Evolutionary conservation across 208 protist species (phyloP).

Genomic region (Trypanosomatidae sp.): DNA sequence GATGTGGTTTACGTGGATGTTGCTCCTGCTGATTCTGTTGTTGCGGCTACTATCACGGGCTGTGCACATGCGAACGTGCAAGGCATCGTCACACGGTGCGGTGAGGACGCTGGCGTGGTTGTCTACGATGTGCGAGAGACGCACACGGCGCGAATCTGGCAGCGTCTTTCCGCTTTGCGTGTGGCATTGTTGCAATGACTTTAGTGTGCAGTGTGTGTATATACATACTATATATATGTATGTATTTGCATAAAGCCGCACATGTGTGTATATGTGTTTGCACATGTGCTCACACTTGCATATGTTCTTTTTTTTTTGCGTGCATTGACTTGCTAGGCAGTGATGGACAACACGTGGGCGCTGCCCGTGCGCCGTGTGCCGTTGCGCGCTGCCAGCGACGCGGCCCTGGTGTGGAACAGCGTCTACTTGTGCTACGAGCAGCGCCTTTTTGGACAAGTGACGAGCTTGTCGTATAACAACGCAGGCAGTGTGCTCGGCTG

Average conservation of each 20-base stretch:
- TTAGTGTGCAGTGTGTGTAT: too few relatives aligned
- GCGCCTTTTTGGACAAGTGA: conserved; percentile 72
- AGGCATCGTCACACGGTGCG: neutral
- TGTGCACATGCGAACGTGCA: neutral
- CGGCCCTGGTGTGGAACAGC: conserved; percentile 61
- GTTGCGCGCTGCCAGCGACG: conserved; percentile 22
- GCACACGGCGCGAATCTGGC: too few relatives aligned
- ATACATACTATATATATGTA: too few relatives aligned
- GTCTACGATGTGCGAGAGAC: neutral
- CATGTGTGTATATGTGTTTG: neutral
- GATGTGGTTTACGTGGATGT: neutral
- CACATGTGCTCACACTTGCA: neutral
- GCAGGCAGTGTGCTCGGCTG: conserved; percentile 39
- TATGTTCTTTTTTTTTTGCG: neutral
- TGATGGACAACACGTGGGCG: conserved; percentile 36
- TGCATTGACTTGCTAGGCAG: neutral
- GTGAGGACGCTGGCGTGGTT: neutral
- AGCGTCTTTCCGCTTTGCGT: too few relatives aligned
- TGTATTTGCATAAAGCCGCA: too few relatives aligned
- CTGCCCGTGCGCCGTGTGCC: conserved; percentile 57
- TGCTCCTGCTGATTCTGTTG: neutral
- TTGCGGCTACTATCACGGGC: too few relatives aligned
- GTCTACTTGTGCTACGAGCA: conserved; percentile 75
- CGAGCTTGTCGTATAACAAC: conserved; percentile 42
- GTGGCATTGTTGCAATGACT: too few relatives aligned